Evolutionary conservation across 2,329 filamentous ascomycete genomes (phyloP), one percentile per base, ranked within the genome.

Genomic region (Paracamarosporium sp.): DNA sequence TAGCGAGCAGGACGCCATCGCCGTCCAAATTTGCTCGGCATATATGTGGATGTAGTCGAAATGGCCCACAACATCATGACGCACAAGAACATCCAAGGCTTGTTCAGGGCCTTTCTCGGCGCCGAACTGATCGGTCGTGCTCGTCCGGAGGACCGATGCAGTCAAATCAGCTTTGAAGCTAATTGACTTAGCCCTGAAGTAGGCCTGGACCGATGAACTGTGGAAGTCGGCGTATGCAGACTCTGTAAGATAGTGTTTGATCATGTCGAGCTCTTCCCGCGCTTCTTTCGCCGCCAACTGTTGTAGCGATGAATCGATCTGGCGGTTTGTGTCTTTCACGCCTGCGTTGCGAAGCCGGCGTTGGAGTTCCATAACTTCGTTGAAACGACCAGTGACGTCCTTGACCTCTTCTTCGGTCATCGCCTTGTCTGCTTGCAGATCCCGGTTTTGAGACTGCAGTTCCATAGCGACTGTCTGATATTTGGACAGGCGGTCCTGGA

Each of bases 321-420:
- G 93, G 80, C 97, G 98, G 70, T 92, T 89, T 75, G 97, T 94
- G 2, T 94, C 90, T 80, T 97, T 97, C 38, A 92, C 86, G 11
- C 93, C 93, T 12, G 93, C 96, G 55, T 91, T 86, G 71, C 97
- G 94, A 41, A 99, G 85, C 78, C 96, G 96, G 85, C 94, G 86
- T 76, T 98, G 98, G 44, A 99, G 85, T 70, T 99, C 94, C 86
- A 97, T 91, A 90, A 99, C 96, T 53, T 94, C 93, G 61, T 93
- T 88, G 43, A 94, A 96, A 61, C 92, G 90, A 68, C 87, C 91
- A 63, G 89, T 93, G 54, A 98, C 86, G 75, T 98, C 92, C 73
- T 93, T 93, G 0, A 94, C 93, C 75, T 98, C 93, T 15, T 90
- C 90, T 76, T 98, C 95, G 0, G 93, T 96, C 65, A 98, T 90